These are phyloP conservation scores for Ilex paraguariensis DNA, from an alignment of 305 asterid species.

Conservation along the genomic window DNA sequence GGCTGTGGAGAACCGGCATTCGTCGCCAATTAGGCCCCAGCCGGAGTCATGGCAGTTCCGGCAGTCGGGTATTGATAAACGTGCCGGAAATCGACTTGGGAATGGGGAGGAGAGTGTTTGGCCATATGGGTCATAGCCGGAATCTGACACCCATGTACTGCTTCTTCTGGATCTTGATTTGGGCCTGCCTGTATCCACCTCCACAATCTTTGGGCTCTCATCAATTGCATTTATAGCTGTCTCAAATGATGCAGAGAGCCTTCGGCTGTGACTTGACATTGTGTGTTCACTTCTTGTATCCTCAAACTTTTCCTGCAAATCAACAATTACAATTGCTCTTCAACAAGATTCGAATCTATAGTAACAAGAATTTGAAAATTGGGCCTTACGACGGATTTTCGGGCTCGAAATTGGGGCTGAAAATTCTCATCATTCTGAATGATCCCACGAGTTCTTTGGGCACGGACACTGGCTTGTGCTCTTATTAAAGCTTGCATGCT, in stretches of 20 bases:
- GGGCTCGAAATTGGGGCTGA: constrained; percentile 26
- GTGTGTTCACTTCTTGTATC: constrained; percentile 24
- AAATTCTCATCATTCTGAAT: constrained; percentile 10
- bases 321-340: background rate
- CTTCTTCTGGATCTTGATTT: constrained; percentile 56
- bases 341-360: background rate
- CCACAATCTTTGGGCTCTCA: constrained; percentile 75
- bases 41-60: constrained; percentile 25
- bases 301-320: constrained; percentile 35
- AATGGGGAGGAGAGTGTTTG: constrained; percentile 23
- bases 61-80: constrained; percentile 21
- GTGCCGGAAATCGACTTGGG: constrained; percentile 20
- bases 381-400: constrained; percentile 32
- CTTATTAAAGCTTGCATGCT: constrained; percentile 63
- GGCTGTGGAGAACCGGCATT: background rate
- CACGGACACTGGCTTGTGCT: constrained; percentile 60
- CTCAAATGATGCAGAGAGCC: constrained; percentile 46
- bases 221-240: constrained; percentile 26
- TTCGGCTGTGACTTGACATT: constrained; percentile 33
- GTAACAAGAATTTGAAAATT: background rate
- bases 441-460: constrained; percentile 30
- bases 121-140: constrained; percentile 27
- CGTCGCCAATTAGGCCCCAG: constrained; percentile 25
- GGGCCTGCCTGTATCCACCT: constrained; percentile 64
- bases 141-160: constrained; percentile 30